These are phyloP conservation scores for Goniomonas avonlea DNA, from an alignment of 78 protist genomes.

Conservation along the genomic window DNA sequence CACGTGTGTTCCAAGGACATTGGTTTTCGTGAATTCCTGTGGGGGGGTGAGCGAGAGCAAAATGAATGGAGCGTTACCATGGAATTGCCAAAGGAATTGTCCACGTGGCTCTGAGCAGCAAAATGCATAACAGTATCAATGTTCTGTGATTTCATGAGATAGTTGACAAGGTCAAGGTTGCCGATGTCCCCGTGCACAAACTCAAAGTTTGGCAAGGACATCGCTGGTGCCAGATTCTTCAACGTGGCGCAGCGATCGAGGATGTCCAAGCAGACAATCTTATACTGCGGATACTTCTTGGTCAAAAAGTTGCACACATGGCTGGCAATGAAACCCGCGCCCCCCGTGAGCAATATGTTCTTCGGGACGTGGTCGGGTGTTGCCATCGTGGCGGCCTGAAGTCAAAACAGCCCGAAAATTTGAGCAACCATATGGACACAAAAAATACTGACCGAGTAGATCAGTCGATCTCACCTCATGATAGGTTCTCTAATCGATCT, in stretches of 20 bases:
- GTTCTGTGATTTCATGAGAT: constrained; percentile 39
- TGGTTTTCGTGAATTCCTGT: constrained; percentile 74
- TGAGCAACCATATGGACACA: too few species aligned
- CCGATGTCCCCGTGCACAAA: constrained; percentile 54
- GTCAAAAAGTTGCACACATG: constrained; percentile 25
- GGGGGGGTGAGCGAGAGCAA: too few species aligned
- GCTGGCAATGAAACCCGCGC: constrained; percentile 79
- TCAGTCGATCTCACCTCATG: too few species aligned
- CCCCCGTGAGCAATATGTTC: constrained; percentile 64
- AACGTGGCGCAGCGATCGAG: constrained; percentile 66
- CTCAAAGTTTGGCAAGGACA: not conserved
- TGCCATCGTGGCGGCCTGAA: too few species aligned
- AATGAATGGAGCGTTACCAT: too few species aligned
- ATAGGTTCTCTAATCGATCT: too few species aligned
- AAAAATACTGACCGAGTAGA: too few species aligned
- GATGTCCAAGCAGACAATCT: constrained; percentile 56
- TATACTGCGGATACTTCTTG: constrained; percentile 35
- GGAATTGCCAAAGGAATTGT: constrained; percentile 60
- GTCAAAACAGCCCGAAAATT: too few species aligned
- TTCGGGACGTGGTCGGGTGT: too few species aligned
- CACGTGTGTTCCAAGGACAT: constrained; percentile 80
- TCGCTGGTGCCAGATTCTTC: constrained; percentile 30
- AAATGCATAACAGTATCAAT: constrained; percentile 84
- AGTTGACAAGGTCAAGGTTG: constrained; percentile 41
- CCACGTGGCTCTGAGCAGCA: constrained; percentile 75